These are phyloP conservation scores for Euphorbia lathyris DNA, from an alignment of 345 rosid species.

Conservation along the genomic window DNA sequence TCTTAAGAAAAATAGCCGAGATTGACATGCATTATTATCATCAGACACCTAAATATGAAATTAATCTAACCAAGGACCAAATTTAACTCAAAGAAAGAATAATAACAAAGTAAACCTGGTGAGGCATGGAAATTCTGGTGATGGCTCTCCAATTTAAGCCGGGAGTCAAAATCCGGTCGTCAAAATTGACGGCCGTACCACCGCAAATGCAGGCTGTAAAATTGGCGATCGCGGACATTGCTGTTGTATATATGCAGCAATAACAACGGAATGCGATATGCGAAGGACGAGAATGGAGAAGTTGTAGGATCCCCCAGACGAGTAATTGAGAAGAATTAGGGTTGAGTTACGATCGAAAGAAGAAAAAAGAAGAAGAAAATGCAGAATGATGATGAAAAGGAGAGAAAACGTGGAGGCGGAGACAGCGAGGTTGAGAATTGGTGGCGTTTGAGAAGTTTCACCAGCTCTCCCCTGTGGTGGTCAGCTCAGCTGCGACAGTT, in stretches of 20 bases:
- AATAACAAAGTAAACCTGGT: neutral
- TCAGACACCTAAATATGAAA: neutral
- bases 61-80: neutral
- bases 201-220: neutral
- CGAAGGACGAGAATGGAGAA: neutral
- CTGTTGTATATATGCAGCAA: too few species aligned
- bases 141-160: slow-evolving; percentile 4
- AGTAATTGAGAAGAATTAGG: neutral
- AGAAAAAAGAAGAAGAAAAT: neutral
- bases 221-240: slow-evolving; percentile 10
- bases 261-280: too few species aligned
- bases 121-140: slow-evolving; percentile 8
- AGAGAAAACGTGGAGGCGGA: neutral
- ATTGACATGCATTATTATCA: neutral
- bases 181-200: neutral
- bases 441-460: neutral
- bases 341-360: neutral
- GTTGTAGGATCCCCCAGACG: slow-evolving; percentile 2
- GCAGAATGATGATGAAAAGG: neutral
- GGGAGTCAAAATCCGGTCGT: neutral
- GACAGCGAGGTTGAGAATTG: slow-evolving; percentile 1
- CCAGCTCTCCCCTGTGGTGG: neutral
- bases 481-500: slow-evolving; percentile 1
- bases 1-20: neutral
- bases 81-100: neutral